These are phyloP conservation scores for Pinus tabuliformis DNA, from an alignment of 75 land plant genomes.

Conservation along the genomic window DNA sequence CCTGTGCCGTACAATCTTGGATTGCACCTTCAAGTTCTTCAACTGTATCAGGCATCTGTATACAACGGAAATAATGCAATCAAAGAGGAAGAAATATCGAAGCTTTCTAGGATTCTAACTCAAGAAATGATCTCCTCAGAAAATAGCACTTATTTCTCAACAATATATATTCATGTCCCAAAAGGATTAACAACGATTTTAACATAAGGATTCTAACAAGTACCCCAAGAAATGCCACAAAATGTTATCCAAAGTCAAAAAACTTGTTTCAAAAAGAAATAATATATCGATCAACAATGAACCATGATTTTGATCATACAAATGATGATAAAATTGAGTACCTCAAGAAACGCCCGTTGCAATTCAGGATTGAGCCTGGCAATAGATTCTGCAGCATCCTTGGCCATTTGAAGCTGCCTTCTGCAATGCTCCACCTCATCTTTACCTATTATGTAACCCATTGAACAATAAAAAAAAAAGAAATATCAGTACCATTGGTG, in stretches of 20 bases:
- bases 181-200: background rate
- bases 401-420: conserved; percentile 43
- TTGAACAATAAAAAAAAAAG: no score
- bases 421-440: conserved; percentile 41
- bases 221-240: background rate
- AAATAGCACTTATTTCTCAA: background rate
- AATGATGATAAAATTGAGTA: conserved; percentile 9
- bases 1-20: conserved; percentile 68
- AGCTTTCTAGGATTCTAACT: background rate
- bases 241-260: background rate
- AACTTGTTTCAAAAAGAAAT: background rate
- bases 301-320: background rate
- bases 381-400: conserved; percentile 72
- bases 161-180: background rate
- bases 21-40: conserved; percentile 95
- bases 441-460: conserved; percentile 44
- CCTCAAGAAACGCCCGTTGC: conserved; percentile 67
- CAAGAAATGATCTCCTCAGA: background rate
- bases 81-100: background rate
- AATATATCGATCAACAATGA: background rate
- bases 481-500: no score
- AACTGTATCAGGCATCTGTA: conserved; percentile 92
- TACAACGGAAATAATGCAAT: background rate
- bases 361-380: conserved; percentile 75
- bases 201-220: background rate